Evolutionary conservation across 495 filamentous ascomycete genomes (phyloP).

Genomic region (Tuber microsphaerosporum): DNA sequence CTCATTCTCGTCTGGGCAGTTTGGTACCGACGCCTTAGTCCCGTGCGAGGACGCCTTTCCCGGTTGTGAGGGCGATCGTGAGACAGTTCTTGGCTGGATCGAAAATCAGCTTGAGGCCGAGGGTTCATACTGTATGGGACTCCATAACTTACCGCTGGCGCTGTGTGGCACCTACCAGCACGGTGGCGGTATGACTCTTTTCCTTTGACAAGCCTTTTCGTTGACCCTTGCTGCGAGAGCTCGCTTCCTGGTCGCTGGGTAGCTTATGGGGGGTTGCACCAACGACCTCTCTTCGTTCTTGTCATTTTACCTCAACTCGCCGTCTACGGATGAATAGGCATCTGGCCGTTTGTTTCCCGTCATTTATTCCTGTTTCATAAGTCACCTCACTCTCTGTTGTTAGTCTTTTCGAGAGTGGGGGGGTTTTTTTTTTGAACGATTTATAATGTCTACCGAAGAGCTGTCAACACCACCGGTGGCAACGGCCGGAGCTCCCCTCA

Average conservation of each 20-base stretch:
- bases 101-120: not conserved
- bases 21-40: not conserved
- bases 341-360: not conserved
- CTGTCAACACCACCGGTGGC: not conserved
- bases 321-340: not conserved
- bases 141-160: not conserved
- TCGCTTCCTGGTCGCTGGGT: not conserved
- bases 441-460: not conserved
- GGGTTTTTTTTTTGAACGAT: not conserved
- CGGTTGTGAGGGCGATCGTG: not conserved
- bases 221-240: not conserved
- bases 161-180: not conserved
- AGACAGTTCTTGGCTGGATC: not conserved
- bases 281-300: not conserved
- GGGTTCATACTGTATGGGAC: not conserved
- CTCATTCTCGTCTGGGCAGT: not conserved
- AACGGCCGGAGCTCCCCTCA: not conserved
- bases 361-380: not conserved
- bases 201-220: not conserved
- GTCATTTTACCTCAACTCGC: not conserved
- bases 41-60: not conserved
- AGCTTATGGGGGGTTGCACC: not conserved
- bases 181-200: not conserved
- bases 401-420: not conserved
- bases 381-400: not conserved